Evolutionary conservation across 306 rosid species (phyloP).

Genomic region (Medicago truncatula): MtrunA17r5.0-ANR NC_053044.1:39967501-39968000

Average conservation of each 20-base stretch:
- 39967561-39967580: neutral
- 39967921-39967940: slow-evolving; percentile 15
- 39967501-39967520: neutral
- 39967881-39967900: neutral
- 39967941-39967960: slow-evolving; percentile 20
- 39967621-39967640: too few species aligned
- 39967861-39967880: neutral
- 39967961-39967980: slow-evolving; percentile 14
- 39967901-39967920: neutral
- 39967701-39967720: neutral
- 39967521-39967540: neutral
- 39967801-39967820: slow-evolving; percentile 4
- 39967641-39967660: neutral
- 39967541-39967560: neutral
- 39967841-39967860: neutral
- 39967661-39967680: neutral
- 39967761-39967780: neutral
- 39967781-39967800: neutral
- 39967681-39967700: neutral
- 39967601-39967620: too few species aligned
- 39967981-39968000: slow-evolving; percentile 21
- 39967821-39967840: neutral
- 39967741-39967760: too few species aligned
- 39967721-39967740: too few species aligned
- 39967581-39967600: neutral